Percentiles rank a stretch among this genome's conserved stretches.
Conservation (phyloP, 2,329 filamentous ascomycete genomes). For the Paracorniculantispora psalliotae region DNA sequence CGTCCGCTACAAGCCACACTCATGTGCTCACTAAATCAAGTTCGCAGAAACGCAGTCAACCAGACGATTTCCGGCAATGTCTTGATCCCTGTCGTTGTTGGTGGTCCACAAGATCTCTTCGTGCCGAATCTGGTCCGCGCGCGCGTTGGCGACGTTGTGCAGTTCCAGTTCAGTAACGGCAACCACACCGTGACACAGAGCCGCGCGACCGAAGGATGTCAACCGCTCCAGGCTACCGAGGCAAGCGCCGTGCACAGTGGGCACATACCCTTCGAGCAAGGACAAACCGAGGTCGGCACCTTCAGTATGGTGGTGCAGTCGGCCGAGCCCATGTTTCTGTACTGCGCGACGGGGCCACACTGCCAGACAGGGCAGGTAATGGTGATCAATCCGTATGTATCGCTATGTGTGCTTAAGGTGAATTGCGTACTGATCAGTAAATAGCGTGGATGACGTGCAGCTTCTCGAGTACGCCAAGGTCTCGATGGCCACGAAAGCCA, state of each 20-base stretch:
- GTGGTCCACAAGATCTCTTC: slow-evolving; percentile 32
- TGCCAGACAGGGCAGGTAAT: slow-evolving; percentile 47
- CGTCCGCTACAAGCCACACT: too few species aligned
- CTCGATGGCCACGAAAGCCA: slow-evolving; percentile 15
- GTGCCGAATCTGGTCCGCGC: slow-evolving; percentile 33
- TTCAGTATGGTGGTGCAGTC: slow-evolving; percentile 44
- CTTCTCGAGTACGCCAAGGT: slow-evolving; percentile 12
- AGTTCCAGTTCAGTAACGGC: slow-evolving; percentile 39
- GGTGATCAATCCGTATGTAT: slow-evolving; percentile 42
- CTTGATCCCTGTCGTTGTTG: slow-evolving; percentile 31
- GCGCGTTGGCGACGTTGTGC: slow-evolving; percentile 32
- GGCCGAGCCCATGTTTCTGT: slow-evolving; percentile 43
- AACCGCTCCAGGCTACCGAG: slow-evolving; percentile 30
- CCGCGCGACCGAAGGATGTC: slow-evolving; percentile 30
- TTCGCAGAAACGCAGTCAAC: neutral
- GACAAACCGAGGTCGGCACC: slow-evolving; percentile 34
- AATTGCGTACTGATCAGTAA: too few species aligned
- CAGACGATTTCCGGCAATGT: slow-evolving; percentile 12
- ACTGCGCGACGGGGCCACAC: slow-evolving; percentile 45
- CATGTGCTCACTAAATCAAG: neutral
- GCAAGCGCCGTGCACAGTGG: slow-evolving; percentile 34
- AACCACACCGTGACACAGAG: slow-evolving; percentile 42
- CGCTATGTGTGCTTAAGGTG: too few species aligned
- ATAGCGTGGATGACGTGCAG: slow-evolving; percentile 2
- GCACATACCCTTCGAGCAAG: slow-evolving; percentile 34